A percentile compares a stretch with the other conserved stretches of the same genome.
These are phyloP conservation scores for Psilocybe subaeruginosa DNA, from an alignment of 768 basidiomycete species.

Conservation along the genomic window DNA sequence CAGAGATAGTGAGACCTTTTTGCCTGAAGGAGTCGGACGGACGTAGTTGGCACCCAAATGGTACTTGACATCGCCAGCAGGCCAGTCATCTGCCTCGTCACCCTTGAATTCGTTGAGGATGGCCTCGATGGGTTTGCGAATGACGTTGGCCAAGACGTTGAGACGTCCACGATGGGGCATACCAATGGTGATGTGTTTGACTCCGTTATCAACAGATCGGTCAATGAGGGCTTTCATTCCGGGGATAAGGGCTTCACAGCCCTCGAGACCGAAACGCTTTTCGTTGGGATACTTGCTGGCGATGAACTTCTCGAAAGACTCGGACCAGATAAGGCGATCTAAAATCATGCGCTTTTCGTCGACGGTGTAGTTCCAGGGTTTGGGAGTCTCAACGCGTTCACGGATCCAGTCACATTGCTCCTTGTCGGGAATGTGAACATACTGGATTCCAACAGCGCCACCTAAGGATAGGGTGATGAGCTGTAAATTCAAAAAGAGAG, in stretches of 20 bases:
- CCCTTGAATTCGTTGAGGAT: conserved; percentile 97
- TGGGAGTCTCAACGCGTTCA: conserved; percentile 92
- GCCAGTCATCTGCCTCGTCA: conserved; percentile 65
- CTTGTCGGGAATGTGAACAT: conserved; percentile 96
- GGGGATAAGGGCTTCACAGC: conserved; percentile 95
- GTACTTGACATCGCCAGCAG: conserved; percentile 98
- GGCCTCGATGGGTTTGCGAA: conserved; percentile 97
- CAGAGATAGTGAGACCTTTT: conserved; percentile 95
- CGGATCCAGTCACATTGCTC: conserved; percentile 99
- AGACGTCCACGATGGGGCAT: conserved; percentile 99
- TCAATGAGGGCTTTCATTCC: conserved; percentile 99
- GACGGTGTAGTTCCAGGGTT: conserved; percentile 96
- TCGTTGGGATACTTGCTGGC: conserved; percentile 99
- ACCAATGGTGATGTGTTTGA: conserved; percentile 95
- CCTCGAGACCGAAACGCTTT: conserved; percentile 98
- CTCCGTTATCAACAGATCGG: conserved; percentile 94
- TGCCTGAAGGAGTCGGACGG: conserved; percentile 95
- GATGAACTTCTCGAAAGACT: conserved; percentile 98
- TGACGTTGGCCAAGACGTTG: conserved; percentile 97
- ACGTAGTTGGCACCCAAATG: conserved; percentile 99
- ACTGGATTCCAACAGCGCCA: conserved; percentile 87
- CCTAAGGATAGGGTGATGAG: conserved; percentile 45
- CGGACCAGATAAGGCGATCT: conserved; percentile 99
- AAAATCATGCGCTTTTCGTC: conserved; percentile 99
- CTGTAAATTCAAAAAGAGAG: neutral